Evolutionary conservation across 768 basidiomycete genomes (phyloP).

Genomic region (Clavulina sp.): DNA sequence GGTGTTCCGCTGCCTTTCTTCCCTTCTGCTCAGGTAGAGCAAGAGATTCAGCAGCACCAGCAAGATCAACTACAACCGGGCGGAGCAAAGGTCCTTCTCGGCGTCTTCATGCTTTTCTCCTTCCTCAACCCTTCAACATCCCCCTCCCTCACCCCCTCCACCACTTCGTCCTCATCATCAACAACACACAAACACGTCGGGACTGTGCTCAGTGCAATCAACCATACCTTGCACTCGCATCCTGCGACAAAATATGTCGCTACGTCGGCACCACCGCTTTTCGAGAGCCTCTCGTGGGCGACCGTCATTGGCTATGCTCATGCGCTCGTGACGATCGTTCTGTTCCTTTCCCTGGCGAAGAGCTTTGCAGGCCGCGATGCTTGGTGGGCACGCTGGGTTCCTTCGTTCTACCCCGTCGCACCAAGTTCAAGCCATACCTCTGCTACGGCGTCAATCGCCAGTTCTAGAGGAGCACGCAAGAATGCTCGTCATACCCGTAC

Average conservation of each 20-base stretch:
- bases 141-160: constrained; percentile 36
- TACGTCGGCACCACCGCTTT: neutral
- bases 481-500: neutral
- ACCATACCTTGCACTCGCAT: neutral
- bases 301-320: neutral
- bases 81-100: constrained; percentile 50
- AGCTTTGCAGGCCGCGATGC: no score
- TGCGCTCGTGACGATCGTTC: constrained; percentile 31
- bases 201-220: neutral
- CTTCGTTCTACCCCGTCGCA: constrained; percentile 24
- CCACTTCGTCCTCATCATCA: neutral
- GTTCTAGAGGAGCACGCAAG: neutral
- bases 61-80: constrained; percentile 12
- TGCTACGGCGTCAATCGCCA: neutral
- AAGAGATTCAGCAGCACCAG: no score
- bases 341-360: constrained; percentile 44
- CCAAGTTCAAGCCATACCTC: constrained; percentile 15
- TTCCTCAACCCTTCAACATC: constrained; percentile 58
- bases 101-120: constrained; percentile 68
- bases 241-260: neutral
- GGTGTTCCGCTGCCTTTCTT: no score
- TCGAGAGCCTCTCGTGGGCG: neutral
- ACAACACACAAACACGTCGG: neutral
- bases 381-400: no score
- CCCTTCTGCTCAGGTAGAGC: no score